A percentile compares a stretch with the other conserved stretches of the same genome.
These are phyloP conservation scores for Pseudevernia furfuracea DNA, from an alignment of 495 filamentous ascomycete genomes.

Conservation along the genomic window DNA sequence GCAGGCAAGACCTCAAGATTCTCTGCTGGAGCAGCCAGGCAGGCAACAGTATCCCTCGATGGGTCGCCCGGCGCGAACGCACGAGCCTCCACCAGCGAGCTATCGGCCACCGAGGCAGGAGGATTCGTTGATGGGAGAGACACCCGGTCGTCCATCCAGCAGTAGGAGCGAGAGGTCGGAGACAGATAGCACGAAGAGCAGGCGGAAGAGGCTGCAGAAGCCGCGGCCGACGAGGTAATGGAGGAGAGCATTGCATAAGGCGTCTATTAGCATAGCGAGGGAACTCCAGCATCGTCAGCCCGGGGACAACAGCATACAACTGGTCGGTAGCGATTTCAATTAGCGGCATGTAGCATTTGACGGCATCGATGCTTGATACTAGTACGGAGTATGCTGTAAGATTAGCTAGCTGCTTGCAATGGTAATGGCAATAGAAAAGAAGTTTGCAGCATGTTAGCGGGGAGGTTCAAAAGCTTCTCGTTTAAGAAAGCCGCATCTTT, in stretches of 20 bases:
- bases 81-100: constrained; percentile 14
- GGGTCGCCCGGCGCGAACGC: constrained; percentile 5
- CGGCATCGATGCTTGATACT: neutral
- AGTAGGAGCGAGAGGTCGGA: constrained; percentile 9
- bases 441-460: neutral
- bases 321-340: neutral
- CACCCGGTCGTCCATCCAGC: constrained; percentile 2
- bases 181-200: constrained; percentile 6
- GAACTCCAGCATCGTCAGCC: neutral
- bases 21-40: neutral
- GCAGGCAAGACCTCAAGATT: neutral
- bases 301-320: neutral
- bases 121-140: constrained; percentile 9
- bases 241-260: neutral
- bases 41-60: constrained; percentile 7
- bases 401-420: neutral
- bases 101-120: constrained; percentile 14
- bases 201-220: constrained; percentile 11
- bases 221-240: constrained; percentile 11
- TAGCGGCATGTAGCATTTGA: neutral
- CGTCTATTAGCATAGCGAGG: constrained; percentile 7
- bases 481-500: too few relatives aligned
- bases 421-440: neutral
- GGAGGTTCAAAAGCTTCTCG: neutral
- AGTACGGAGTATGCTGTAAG: neutral